phyloP scores from a whole-genome alignment of 352 stramenopile species.

The Pythium brachiatum region DNA sequence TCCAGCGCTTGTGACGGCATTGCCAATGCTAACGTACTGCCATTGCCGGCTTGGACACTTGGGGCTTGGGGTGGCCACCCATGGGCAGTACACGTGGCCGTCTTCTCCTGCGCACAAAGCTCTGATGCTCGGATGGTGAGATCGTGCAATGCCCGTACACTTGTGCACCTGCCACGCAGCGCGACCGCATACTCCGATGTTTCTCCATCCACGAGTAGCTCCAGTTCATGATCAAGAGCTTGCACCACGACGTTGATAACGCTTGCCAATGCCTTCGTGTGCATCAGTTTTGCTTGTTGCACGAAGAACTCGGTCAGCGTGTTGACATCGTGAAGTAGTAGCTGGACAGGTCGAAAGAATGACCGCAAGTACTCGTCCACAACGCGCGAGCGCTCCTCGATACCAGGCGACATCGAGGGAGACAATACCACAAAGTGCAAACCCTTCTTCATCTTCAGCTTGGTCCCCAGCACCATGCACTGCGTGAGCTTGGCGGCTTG shows the following conservation, averaged over 20 bases:
- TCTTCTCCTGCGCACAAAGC: conserved; percentile 13
- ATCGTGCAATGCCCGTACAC: not conserved
- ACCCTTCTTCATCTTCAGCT: conserved; percentile 45
- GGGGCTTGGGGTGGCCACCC: conserved; percentile 15
- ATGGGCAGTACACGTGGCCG: conserved; percentile 11
- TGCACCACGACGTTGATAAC: conserved; percentile 33
- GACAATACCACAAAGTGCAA: conserved; percentile 36
- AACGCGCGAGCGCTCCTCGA: no score
- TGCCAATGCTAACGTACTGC: not conserved
- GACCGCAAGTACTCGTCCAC: conserved; percentile 22
- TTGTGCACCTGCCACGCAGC: not conserved
- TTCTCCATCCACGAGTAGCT: conserved; percentile 1
- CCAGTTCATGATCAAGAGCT: conserved; percentile 18
- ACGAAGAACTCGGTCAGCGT: conserved; percentile 46
- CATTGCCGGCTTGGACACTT: not conserved
- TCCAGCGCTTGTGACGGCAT: not conserved
- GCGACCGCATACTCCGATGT: not conserved
- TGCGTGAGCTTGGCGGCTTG: conserved; percentile 38
- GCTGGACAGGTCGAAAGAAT: conserved; percentile 40
- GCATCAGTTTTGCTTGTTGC: conserved; percentile 32
- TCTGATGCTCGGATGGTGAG: not conserved
- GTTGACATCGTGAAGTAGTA: conserved; percentile 39
- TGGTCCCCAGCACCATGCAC: conserved; percentile 37
- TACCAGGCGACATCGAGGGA: not conserved
- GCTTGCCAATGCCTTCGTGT: conserved; percentile 32